Conservation (phyloP, 176 grass and related monocot species). For the Metroxylon sagu region DNA sequence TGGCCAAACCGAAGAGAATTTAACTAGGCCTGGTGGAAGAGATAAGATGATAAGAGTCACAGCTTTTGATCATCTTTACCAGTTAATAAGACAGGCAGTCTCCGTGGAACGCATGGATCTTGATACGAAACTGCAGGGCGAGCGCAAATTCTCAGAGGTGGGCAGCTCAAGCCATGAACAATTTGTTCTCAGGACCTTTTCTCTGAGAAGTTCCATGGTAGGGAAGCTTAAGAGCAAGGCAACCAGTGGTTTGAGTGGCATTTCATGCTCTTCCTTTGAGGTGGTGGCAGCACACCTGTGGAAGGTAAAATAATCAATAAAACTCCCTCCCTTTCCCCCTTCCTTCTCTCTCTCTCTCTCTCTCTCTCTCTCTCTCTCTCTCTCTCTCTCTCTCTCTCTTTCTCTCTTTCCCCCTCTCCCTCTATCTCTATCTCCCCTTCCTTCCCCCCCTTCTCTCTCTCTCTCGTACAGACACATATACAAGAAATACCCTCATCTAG, state of each 20-base stretch:
- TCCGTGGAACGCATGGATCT: background rate
- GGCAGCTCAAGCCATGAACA: background rate
- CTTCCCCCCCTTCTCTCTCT: no score
- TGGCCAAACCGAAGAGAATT: background rate
- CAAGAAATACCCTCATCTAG: no score
- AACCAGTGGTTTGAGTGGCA: background rate
- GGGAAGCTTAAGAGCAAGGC: conserved; percentile 14
- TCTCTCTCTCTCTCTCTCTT: no score
- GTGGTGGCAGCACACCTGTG: conserved; percentile 18
- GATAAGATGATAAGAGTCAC: background rate
- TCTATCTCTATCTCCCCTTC: no score
- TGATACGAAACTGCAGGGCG: background rate
- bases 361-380: no score
- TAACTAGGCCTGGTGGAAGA: background rate
- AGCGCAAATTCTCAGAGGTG: background rate
- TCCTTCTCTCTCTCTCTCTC: no score
- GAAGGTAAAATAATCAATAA: conserved; percentile 7
- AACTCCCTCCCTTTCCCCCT: no score
- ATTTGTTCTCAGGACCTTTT: conserved; percentile 10
- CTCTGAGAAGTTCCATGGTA: conserved; percentile 9
- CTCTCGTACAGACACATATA: no score
- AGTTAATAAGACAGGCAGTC: conserved; percentile 12
- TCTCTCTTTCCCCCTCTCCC: no score
- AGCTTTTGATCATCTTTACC: conserved; percentile 16
- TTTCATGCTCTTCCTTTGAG: conserved; percentile 19